Evolutionary conservation across 148 eudicot species (phyloP).

Genomic region (Chenopodium quinoa): DNA sequence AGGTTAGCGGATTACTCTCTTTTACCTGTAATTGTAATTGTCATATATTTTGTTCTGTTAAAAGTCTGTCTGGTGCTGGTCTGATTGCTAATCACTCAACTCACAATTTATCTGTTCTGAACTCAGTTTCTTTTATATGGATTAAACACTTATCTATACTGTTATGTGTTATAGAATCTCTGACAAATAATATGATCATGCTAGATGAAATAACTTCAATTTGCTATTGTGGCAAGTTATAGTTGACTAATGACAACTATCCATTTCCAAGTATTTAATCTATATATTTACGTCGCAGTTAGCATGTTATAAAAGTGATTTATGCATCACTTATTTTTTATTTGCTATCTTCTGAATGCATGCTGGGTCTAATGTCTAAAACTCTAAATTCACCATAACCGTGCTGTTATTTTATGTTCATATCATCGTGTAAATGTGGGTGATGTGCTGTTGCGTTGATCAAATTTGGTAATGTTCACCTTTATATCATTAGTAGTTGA

Average conservation of each 20-base stretch:
- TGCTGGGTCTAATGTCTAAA: neutral
- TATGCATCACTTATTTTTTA: neutral
- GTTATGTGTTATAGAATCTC: neutral
- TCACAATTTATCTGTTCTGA: neutral
- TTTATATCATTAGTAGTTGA: neutral
- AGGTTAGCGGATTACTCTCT: slow-evolving; percentile 43
- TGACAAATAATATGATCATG: neutral
- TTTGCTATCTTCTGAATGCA: neutral
- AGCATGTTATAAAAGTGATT: neutral
- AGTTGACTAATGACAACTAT: neutral
- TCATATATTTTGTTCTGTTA: neutral
- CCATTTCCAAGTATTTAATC: neutral
- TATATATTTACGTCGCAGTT: neutral
- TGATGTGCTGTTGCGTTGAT: neutral
- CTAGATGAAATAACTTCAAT: neutral
- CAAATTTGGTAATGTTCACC: neutral
- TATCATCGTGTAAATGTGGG: neutral
- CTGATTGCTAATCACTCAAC: neutral
- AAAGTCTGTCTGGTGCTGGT: neutral
- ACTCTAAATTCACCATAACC: neutral
- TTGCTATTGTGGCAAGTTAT: neutral
- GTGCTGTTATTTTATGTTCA: neutral
- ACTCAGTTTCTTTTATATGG: neutral
- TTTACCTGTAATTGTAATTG: neutral
- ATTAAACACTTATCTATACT: neutral